A percentile compares a stretch with the other conserved stretches of the same genome.
Conservation (phyloP, 441 rosid genomes). For the Aleurites moluccanus region DNA sequence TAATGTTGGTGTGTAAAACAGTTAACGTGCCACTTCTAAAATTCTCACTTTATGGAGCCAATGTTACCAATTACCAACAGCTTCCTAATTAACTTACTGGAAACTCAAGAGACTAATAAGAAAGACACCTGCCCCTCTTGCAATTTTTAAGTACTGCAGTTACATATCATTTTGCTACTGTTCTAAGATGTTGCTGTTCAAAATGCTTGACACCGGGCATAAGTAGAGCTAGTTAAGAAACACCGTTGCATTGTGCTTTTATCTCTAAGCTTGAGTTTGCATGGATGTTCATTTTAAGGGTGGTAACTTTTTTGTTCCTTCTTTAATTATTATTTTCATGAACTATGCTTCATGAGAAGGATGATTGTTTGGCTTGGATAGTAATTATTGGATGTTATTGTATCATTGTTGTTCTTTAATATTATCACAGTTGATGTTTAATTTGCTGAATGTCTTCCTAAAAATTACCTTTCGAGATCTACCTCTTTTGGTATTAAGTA, state of each 20-base stretch:
- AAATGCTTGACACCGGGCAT: not conserved
- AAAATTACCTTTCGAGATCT: not conserved
- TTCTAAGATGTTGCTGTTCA: not conserved
- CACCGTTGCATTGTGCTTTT: not conserved
- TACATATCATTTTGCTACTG: not conserved
- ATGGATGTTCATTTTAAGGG: not conserved
- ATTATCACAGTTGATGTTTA: not conserved
- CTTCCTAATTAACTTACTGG: not conserved
- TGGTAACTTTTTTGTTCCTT: not conserved
- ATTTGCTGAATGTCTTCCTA: not conserved
- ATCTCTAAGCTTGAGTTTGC: not conserved
- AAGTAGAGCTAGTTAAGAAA: not conserved
- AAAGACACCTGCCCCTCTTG: not conserved
- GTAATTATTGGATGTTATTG: not conserved
- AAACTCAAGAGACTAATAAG: not conserved
- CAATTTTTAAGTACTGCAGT: not conserved
- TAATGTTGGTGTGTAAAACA: no score
- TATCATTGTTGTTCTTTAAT: no score
- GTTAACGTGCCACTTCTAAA: no score
- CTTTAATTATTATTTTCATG: not conserved
- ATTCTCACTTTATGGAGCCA: not conserved
- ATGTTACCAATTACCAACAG: not conserved
- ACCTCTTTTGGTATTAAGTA: not conserved
- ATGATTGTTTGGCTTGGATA: not conserved
- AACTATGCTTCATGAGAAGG: not conserved